These are phyloP conservation scores for Sarocladiaceae sp. DNA, from an alignment of 2,329 filamentous ascomycete species.

Conservation along the genomic window DNA sequence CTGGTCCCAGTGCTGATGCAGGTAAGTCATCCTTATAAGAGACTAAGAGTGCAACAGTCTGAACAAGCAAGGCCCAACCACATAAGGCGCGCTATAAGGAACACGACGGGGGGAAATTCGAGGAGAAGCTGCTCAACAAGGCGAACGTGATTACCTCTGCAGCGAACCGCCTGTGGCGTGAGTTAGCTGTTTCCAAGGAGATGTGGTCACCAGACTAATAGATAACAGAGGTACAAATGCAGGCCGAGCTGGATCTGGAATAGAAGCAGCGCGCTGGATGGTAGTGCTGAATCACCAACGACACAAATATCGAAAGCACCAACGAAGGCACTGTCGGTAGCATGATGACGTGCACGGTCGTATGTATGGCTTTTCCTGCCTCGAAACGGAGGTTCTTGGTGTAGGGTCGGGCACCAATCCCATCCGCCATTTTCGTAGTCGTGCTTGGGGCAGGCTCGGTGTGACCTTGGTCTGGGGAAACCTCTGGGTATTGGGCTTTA, in stretches of 20 bases:
- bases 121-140: slow-evolving; percentile 58
- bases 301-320: too few species aligned
- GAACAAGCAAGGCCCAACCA: slow-evolving; percentile 52
- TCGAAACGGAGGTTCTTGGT: too few species aligned
- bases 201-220: slow-evolving; percentile 8
- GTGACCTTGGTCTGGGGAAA: too few species aligned
- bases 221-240: slow-evolving; percentile 42
- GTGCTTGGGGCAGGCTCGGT: too few species aligned
- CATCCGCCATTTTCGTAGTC: too few species aligned
- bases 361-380: too few species aligned
- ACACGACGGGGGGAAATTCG: slow-evolving; percentile 50
- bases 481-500: too few species aligned
- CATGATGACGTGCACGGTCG: too few species aligned
- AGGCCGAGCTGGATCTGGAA: slow-evolving; percentile 35
- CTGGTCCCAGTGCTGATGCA: slow-evolving; percentile 67
- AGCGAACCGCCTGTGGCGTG: slow-evolving; percentile 64
- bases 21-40: slow-evolving; percentile 31
- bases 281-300: too few species aligned
- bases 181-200: slow-evolving; percentile 24
- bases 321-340: too few species aligned
- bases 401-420: too few species aligned
- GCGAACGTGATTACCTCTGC: slow-evolving; percentile 62
- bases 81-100: slow-evolving; percentile 53
- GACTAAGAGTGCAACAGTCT: not conserved
- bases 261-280: slow-evolving; percentile 12